A percentile compares a stretch with the other conserved stretches of the same genome.
Evolutionary conservation across 208 protist genomes (phyloP).

Genomic region (Porcisia hertigi): DNA sequence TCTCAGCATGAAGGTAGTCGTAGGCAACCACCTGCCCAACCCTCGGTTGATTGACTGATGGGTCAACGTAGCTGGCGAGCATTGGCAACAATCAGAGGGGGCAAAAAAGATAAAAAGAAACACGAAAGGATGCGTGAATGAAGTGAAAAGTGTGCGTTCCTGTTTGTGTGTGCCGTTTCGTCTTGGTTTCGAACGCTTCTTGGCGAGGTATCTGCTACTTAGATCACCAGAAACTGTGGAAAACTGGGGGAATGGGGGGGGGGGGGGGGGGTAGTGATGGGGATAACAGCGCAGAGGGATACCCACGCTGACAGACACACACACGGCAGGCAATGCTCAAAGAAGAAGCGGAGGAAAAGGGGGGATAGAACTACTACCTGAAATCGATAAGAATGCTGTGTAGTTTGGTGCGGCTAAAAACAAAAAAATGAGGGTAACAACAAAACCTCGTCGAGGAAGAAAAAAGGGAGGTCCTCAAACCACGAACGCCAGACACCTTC

Average conservation of each 20-base stretch:
- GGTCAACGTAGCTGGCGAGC: constrained; percentile 28
- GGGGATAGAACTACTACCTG: background rate
- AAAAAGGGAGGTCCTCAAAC: background rate
- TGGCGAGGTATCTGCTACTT: background rate
- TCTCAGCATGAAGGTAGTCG: constrained; percentile 51
- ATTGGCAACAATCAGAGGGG: background rate
- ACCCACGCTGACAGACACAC: background rate
- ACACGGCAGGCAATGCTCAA: background rate
- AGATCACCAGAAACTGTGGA: background rate
- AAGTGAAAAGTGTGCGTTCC: background rate
- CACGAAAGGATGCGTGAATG: background rate
- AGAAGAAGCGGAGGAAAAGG: background rate
- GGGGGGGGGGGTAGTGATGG: background rate
- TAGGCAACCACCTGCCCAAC: constrained; percentile 62
- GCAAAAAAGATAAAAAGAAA: background rate
- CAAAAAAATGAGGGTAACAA: background rate
- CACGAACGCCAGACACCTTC: background rate
- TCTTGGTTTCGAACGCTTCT: background rate
- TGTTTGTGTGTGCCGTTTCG: background rate
- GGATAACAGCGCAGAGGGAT: background rate
- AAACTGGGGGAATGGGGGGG: background rate
- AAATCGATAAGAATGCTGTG: background rate
- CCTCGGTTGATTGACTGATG: constrained; percentile 17
- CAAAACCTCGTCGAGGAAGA: background rate
- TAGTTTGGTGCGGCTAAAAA: background rate